Percentiles rank a stretch among this genome's conserved stretches.
Evolutionary conservation across 2,329 filamentous ascomycete species (phyloP).

Genomic region (Parastagonospora avenae): DNA sequence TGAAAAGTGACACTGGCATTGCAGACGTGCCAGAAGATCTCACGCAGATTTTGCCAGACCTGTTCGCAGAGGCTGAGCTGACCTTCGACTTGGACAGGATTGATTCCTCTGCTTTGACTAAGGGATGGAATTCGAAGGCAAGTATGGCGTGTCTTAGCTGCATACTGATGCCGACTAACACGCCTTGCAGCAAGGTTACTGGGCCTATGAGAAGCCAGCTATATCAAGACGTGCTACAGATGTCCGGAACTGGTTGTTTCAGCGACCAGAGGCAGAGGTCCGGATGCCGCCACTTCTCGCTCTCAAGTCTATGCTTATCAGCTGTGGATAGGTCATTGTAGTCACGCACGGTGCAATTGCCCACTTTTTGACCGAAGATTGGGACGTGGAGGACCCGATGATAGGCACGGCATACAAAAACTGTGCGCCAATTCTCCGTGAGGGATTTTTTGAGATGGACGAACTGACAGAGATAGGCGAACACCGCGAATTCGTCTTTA

Average conservation of each 20-base stretch:
- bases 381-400: conserved; percentile 49
- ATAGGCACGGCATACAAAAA: conserved; percentile 39
- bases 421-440: conserved; percentile 16
- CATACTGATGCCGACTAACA: conserved; percentile 10
- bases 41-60: conserved; percentile 22
- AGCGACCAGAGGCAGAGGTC: conserved; percentile 35
- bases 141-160: conserved; percentile 2
- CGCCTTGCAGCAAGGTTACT: conserved; percentile 32
- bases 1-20: conserved; percentile 76
- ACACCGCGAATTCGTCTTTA: conserved; percentile 39
- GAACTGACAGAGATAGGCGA: conserved; percentile 21
- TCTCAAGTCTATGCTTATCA: not conserved
- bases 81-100: conserved; percentile 55
- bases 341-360: conserved; percentile 84
- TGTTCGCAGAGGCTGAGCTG: conserved; percentile 62
- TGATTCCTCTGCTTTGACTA: conserved; percentile 65
- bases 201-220: conserved; percentile 33
- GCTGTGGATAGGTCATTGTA: conserved; percentile 65
- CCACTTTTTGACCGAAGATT: conserved; percentile 86
- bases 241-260: conserved; percentile 33
- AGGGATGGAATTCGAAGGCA: conserved; percentile 75
- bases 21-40: conserved; percentile 54
- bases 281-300: not conserved
- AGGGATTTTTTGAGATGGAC: not conserved
- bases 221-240: conserved; percentile 37